phyloP scores from a whole-genome alignment of 108 stramenopile species.

The Skeletonema grethae region DNA sequence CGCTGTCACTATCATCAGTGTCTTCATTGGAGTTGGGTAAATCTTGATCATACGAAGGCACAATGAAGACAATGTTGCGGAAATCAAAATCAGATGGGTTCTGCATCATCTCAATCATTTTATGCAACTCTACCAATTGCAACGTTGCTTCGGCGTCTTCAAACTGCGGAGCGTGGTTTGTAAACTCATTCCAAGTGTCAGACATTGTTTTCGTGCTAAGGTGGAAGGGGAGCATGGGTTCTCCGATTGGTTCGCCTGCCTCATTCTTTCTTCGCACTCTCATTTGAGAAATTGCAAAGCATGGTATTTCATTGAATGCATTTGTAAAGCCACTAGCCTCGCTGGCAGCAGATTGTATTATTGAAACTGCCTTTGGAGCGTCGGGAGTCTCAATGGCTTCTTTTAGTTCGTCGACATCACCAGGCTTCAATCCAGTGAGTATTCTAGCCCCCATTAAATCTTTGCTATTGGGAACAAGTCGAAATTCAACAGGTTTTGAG shows the following conservation, averaged over 20 bases:
- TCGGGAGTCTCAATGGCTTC: slow-evolving; percentile 41
- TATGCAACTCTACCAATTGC: slow-evolving; percentile 48
- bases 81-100: slow-evolving; percentile 53
- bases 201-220: slow-evolving; percentile 48
- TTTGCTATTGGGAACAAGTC: slow-evolving; percentile 51
- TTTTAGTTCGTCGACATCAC: slow-evolving; percentile 34
- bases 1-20: slow-evolving; percentile 33
- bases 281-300: slow-evolving; percentile 53
- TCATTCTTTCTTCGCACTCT: slow-evolving; percentile 43
- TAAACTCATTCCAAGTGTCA: slow-evolving; percentile 43
- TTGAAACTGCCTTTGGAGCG: slow-evolving; percentile 28
- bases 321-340: slow-evolving; percentile 25
- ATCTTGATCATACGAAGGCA: slow-evolving; percentile 39
- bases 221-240: slow-evolving; percentile 45
- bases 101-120: slow-evolving; percentile 55
- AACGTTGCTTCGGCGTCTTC: slow-evolving; percentile 41
- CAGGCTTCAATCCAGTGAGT: slow-evolving; percentile 40
- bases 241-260: slow-evolving; percentile 25
- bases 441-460: slow-evolving; percentile 53
- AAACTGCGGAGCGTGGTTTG: slow-evolving; percentile 34
- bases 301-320: slow-evolving; percentile 45
- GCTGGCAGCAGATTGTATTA: slow-evolving; percentile 43
- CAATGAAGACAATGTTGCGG: slow-evolving; percentile 41
- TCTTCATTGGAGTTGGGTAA: slow-evolving; percentile 8
- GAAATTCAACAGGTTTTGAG: slow-evolving; percentile 33